Conservation (phyloP, 2,329 filamentous ascomycete genomes). For the Colletotrichum viniferum region DNA sequence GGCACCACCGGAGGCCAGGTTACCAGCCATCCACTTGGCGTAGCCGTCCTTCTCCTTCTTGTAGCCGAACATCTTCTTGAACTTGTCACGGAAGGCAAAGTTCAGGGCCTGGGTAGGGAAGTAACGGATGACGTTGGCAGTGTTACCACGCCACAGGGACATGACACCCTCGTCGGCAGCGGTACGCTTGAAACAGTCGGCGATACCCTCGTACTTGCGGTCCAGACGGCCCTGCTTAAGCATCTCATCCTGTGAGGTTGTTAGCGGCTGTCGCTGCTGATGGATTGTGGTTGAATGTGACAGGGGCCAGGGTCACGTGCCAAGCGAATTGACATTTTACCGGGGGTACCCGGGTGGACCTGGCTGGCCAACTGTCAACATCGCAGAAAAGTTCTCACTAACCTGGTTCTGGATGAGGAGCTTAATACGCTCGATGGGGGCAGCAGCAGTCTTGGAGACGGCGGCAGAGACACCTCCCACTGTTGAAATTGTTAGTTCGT, state of each 20-base stretch:
- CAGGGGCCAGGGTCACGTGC: constrained; percentile 10
- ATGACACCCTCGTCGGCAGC: constrained; percentile 89
- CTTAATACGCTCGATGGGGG: constrained; percentile 99
- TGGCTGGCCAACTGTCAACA: background rate
- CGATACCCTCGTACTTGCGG: constrained; percentile 93
- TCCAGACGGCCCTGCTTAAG: constrained; percentile 97
- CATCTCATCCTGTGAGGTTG: constrained; percentile 89
- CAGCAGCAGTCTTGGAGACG: constrained; percentile 99
- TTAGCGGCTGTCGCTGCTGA: constrained; percentile 30
- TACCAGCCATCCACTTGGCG: constrained; percentile 98
- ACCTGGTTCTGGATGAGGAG: constrained; percentile 99
- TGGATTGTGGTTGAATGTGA: background rate
- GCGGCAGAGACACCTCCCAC: constrained; percentile 99
- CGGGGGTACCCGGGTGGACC: background rate
- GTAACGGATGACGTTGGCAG: constrained; percentile 99
- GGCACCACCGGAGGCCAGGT: constrained; percentile 99
- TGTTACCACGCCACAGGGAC: constrained; percentile 99
- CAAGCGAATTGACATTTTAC: background rate
- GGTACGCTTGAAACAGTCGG: constrained; percentile 95
- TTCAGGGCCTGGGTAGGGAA: constrained; percentile 99
- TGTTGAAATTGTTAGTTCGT: constrained; percentile 45
- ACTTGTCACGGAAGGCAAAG: constrained; percentile 99
- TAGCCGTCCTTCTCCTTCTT: constrained; percentile 99
- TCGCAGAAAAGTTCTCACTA: constrained; percentile 44
- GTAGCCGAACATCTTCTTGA: constrained; percentile 99